phyloP scores from a whole-genome alignment of 768 basidiomycete species.

The Cystofilobasidium macerans region DNA sequence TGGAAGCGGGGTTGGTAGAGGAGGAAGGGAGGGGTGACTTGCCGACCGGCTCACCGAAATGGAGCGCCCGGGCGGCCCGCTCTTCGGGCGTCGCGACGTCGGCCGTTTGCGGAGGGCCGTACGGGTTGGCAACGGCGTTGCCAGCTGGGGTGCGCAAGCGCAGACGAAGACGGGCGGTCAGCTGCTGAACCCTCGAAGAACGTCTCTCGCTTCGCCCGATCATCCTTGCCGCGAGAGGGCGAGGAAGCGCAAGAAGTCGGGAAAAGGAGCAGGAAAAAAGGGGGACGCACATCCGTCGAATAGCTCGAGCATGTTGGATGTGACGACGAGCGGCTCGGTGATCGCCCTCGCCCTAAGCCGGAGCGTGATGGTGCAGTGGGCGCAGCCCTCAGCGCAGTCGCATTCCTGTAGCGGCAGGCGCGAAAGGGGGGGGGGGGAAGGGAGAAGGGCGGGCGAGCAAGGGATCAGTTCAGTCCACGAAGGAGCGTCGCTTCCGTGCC shows the following conservation, averaged over 20 bases:
- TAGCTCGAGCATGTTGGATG: slow-evolving; percentile 52
- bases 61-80: slow-evolving; percentile 45
- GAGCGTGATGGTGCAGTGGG: slow-evolving; percentile 75
- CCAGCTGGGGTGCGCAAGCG: background rate
- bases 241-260: background rate
- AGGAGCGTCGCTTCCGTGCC: no score
- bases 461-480: no score
- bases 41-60: slow-evolving; percentile 73
- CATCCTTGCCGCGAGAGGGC: no score
- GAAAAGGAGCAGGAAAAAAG: background rate
- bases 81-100: background rate
- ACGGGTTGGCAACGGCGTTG: slow-evolving; percentile 10
- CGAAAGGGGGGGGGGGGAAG: background rate
- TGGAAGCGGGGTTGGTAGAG: background rate
- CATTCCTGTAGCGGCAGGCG: slow-evolving; percentile 88
- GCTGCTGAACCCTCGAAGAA: no score
- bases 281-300: slow-evolving; percentile 26
- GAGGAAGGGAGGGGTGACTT: slow-evolving; percentile 40
- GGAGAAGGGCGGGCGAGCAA: background rate
- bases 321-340: slow-evolving; percentile 63
- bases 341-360: slow-evolving; percentile 60
- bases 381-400: slow-evolving; percentile 70
- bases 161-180: no score
- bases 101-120: background rate
- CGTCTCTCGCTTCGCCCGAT: no score